These are phyloP conservation scores for Trichocomaceae sp. DNA, from an alignment of 2,329 filamentous ascomycete genomes.

Conservation along the genomic window DNA sequence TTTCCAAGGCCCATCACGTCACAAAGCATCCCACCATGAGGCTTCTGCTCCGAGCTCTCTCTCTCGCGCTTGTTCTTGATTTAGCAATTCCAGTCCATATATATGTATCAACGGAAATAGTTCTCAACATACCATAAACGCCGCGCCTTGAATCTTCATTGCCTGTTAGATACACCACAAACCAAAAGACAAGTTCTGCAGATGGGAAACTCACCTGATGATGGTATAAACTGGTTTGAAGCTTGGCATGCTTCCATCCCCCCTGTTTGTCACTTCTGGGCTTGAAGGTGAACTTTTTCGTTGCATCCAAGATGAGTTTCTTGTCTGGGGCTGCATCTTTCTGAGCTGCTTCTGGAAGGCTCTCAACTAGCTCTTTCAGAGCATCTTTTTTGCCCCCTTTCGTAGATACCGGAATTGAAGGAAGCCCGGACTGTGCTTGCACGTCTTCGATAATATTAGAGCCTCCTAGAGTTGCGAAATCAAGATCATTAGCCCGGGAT, in stretches of 20 bases:
- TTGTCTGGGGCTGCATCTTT: constrained; percentile 21
- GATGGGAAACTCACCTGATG: constrained; percentile 25
- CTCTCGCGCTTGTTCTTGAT: constrained; percentile 24
- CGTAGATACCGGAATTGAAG: constrained; percentile 21
- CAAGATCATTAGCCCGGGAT: constrained; percentile 13
- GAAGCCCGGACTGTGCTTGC: constrained; percentile 19
- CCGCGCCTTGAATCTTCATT: constrained; percentile 24
- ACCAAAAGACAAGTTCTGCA: not conserved
- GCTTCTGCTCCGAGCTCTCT: constrained; percentile 19
- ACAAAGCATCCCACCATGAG: constrained; percentile 33
- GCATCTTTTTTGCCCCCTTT: constrained; percentile 23
- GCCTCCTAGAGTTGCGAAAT: constrained; percentile 17
- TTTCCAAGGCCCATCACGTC: constrained; percentile 41
- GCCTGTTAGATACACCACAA: constrained; percentile 14
- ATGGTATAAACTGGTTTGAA: constrained; percentile 29
- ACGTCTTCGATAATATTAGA: constrained; percentile 22
- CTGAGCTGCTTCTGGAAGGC: constrained; percentile 23
- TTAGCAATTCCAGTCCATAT: constrained; percentile 12
- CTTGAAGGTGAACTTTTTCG: constrained; percentile 22
- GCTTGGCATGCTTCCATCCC: constrained; percentile 27
- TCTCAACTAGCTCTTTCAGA: constrained; percentile 27
- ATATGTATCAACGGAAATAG: not conserved
- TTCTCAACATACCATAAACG: constrained; percentile 26
- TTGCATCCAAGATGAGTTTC: constrained; percentile 20
- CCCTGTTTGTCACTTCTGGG: constrained; percentile 25